Evolutionary conservation across 257 asterid species (phyloP), one percentile per base, ranked within the genome.

Genomic region (Nicotiana obtusifolia): DNA sequence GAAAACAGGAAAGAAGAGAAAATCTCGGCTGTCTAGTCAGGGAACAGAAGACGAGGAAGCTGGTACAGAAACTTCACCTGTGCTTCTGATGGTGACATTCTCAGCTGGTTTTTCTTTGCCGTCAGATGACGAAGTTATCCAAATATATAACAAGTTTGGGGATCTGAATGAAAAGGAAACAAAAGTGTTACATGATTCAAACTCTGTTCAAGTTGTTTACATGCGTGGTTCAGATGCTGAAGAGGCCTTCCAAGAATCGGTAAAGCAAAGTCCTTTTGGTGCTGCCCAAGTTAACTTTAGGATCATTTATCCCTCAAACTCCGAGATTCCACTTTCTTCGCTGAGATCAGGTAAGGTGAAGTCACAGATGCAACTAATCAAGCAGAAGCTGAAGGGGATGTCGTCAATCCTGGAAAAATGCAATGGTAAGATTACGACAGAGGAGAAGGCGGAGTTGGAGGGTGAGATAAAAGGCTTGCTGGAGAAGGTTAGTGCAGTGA

Each of bases 51-150:
- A 35, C n/a, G 81, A 49, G 56, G 81, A 81, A 14, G 64, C 22
- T 7, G 82, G 87, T 26, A 64, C 69, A 66, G 84, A 83, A 35
- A 49, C 87, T 75, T 64, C 75, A 5, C 68, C 80, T 17, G 83
- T 87, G 1, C 44, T 86, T 83, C 91, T 90, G 57, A 31, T 84
- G 54, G 64, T 94, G 76, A 41, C 87, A 24, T 92, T 94, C 86
- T 8, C 87, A 2, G 83, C 91, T 60, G 93, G 76, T 57, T 79
- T 81, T 79, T 80, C 88, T 37, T 71, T 94, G 85, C 97, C 98
- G 56, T 84, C 94, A 14, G 91, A 87, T 87, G 88, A 90, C 69
- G 93, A 90, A 16, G 78, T 90, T 65, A 28, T 88, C 65, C 77
- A 31, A 66, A 80, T 62, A 54, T 92, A 84, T 76, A 80, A 85